phyloP scores from a whole-genome alignment of 805 yeast genomes.

The Candida railenensis region DNA sequence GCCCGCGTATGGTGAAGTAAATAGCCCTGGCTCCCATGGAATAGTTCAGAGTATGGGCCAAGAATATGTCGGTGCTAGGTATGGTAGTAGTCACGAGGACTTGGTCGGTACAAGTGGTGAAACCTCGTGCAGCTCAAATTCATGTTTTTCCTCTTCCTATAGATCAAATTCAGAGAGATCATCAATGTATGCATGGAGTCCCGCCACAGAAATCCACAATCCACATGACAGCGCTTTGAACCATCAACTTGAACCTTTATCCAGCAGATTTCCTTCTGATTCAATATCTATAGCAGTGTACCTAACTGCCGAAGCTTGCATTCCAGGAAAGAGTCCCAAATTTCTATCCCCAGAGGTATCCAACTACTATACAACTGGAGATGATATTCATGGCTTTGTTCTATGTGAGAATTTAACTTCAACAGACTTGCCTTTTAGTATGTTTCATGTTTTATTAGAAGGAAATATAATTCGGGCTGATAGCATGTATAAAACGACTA shows the following conservation, averaged over 20 bases:
- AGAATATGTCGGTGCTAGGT: no score
- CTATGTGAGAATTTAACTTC: slow-evolving; percentile 35
- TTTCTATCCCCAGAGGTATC: background rate
- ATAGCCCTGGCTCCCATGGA: no score
- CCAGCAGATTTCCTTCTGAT: background rate
- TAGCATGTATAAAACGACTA: background rate
- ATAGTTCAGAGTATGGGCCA: no score
- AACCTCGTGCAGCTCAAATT: no score
- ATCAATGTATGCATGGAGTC: no score
- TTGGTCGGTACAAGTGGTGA: no score
- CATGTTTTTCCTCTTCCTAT: no score
- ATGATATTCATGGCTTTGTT: slow-evolving; percentile 51
- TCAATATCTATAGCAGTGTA: background rate
- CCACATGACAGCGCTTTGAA: no score
- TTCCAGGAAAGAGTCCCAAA: background rate
- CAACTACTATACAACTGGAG: slow-evolving; percentile 18
- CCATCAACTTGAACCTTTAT: background rate
- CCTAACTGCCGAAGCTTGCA: background rate
- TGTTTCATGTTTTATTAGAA: slow-evolving; percentile 51
- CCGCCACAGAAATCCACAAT: no score
- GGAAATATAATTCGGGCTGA: slow-evolving; percentile 25
- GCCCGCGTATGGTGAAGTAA: no score
- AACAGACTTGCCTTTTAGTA: slow-evolving; percentile 49
- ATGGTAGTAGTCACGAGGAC: no score
- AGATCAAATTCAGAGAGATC: no score